These are phyloP conservation scores for Bryopsis sp. DNA, from an alignment of 139 green algal species.

Conservation along the genomic window DNA sequence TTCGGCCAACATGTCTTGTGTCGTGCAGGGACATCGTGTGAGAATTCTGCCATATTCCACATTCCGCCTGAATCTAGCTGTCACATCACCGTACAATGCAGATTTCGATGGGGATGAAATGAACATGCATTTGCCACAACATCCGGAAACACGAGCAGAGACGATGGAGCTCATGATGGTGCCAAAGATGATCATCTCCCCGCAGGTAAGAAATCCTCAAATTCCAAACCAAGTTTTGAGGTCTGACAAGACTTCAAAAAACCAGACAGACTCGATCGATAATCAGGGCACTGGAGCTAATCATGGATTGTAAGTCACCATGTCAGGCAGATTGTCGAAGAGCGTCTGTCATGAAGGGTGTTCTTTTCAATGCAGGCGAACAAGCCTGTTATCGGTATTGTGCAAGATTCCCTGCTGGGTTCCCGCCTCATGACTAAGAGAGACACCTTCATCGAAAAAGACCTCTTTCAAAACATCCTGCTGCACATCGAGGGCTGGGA, in stretches of 20 bases:
- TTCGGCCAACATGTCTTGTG: too few species aligned
- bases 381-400: conserved; percentile 97
- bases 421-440: conserved; percentile 91
- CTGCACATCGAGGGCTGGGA: conserved; percentile 94
- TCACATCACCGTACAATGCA: conserved; percentile 99
- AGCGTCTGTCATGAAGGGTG: too few species aligned
- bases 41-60: conserved; percentile 89
- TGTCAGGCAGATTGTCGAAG: too few species aligned
- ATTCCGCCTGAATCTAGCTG: conserved; percentile 85
- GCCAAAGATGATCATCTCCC: conserved; percentile 92
- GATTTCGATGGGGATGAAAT: conserved; percentile 99
- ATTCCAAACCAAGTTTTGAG: too few species aligned
- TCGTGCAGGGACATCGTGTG: conserved; percentile 63
- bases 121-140: conserved; percentile 97
- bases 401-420: conserved; percentile 94
- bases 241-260: too few species aligned
- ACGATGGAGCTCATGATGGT: conserved; percentile 97
- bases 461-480: conserved; percentile 96
- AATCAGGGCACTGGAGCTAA: too few species aligned
- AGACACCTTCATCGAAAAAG: conserved; percentile 94
- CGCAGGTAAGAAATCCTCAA: conserved; percentile 77
- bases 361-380: conserved; percentile 56
- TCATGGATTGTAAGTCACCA: too few species aligned
- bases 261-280: too few species aligned
- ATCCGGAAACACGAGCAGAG: conserved; percentile 86